These are phyloP conservation scores for Colletotrichum eleusines DNA, from an alignment of 2,329 filamentous ascomycete species.

Conservation along the genomic window DNA sequence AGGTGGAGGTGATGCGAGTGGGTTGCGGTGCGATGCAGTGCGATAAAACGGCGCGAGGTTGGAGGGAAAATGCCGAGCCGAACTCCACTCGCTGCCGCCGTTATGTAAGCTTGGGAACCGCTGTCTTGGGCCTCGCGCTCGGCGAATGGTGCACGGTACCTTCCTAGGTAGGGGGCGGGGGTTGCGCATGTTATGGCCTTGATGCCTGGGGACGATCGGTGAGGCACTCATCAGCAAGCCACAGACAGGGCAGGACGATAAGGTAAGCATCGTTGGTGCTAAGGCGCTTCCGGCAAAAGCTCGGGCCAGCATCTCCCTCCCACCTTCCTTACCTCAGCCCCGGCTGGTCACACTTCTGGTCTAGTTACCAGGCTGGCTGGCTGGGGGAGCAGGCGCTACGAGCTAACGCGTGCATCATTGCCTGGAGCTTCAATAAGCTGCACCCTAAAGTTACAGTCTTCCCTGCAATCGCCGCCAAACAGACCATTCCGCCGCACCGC, in stretches of 20 bases:
- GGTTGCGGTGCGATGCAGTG: slow-evolving; percentile 32
- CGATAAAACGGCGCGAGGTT: slow-evolving; percentile 42
- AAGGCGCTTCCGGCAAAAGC: slow-evolving; percentile 25
- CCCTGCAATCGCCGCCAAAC: slow-evolving; percentile 38
- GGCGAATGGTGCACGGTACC: slow-evolving; percentile 7
- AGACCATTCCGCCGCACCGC: slow-evolving; percentile 22
- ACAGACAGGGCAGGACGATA: not conserved
- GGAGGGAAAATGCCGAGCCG: slow-evolving; percentile 39
- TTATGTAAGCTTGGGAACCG: slow-evolving; percentile 35
- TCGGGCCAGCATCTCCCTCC: slow-evolving; percentile 6
- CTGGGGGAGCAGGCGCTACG: slow-evolving; percentile 30
- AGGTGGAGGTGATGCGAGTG: slow-evolving; percentile 40
- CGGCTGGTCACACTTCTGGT: slow-evolving; percentile 3
- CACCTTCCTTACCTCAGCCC: slow-evolving; percentile 29
- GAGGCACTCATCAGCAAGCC: not conserved
- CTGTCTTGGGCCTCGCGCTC: slow-evolving; percentile 22
- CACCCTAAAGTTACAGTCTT: slow-evolving; percentile 36
- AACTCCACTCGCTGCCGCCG: slow-evolving; percentile 19
- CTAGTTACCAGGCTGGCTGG: slow-evolving; percentile 28
- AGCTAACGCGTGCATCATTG: slow-evolving; percentile 44
- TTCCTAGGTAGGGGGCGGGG: not conserved
- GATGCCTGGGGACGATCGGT: not conserved
- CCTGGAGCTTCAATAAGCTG: slow-evolving; percentile 43
- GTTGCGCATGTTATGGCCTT: slow-evolving; percentile 15
- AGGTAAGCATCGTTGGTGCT: slow-evolving; percentile 1